Percentiles rank a stretch among this genome's conserved stretches.
phyloP scores from a whole-genome alignment of 2,329 filamentous ascomycete species.

The Macrophomina tecta region DNA sequence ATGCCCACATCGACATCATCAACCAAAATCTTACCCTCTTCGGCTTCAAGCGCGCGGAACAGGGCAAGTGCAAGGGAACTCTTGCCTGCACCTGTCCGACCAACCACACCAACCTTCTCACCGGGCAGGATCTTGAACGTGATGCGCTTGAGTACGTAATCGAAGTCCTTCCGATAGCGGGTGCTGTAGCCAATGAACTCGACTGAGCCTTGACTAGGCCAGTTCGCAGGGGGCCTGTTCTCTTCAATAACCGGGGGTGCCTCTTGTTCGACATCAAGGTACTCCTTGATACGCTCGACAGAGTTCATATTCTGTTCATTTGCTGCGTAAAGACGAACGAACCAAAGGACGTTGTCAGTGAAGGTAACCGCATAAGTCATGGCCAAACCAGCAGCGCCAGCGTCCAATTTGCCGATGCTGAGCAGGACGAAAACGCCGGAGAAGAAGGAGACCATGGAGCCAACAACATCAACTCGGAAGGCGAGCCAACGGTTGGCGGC shows the following conservation, averaged over 20 bases:
- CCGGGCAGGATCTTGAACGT: conserved; percentile 84
- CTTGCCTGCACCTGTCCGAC: conserved; percentile 94
- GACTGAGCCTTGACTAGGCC: conserved; percentile 85
- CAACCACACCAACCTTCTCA: conserved; percentile 96
- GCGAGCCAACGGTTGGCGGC: conserved; percentile 96
- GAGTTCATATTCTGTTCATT: conserved; percentile 99
- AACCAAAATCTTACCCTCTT: conserved; percentile 85
- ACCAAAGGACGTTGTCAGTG: conserved; percentile 95
- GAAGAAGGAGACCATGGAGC: conserved; percentile 91
- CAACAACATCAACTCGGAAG: conserved; percentile 87
- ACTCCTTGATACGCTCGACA: conserved; percentile 96
- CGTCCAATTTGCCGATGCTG: conserved; percentile 81
- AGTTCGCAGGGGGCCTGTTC: conserved; percentile 76
- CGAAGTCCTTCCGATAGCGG: conserved; percentile 84
- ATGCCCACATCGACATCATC: conserved; percentile 88
- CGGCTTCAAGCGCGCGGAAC: conserved; percentile 91
- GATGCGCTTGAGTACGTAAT: conserved; percentile 81
- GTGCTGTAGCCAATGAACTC: conserved; percentile 84
- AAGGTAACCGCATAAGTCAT: conserved; percentile 96
- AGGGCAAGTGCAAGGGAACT: conserved; percentile 91
- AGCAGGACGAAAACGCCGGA: conserved; percentile 89
- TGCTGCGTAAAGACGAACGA: conserved; percentile 89
- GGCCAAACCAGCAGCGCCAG: conserved; percentile 90
- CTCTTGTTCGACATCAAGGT: conserved; percentile 94
- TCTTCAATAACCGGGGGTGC: conserved; percentile 78